Evolutionary conservation across 2,329 filamentous ascomycete genomes (phyloP).

Genomic region (Furcasterigmium furcatum): DNA sequence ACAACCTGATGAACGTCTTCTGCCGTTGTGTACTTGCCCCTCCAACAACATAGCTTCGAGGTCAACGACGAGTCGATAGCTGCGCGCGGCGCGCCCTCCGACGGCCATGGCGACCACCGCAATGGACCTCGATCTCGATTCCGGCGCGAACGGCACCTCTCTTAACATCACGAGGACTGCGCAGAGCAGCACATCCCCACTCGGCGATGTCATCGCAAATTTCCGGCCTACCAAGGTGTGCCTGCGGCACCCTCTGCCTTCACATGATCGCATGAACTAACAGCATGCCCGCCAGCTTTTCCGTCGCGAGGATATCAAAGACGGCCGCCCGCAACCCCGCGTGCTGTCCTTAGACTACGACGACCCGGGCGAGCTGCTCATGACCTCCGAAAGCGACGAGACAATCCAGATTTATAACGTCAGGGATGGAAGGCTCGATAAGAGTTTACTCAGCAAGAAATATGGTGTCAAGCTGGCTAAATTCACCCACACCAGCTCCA

Average conservation of each 20-base stretch:
- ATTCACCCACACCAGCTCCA: constrained; percentile 88
- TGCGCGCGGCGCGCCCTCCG: too few relatives aligned
- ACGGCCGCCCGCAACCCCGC: constrained; percentile 51
- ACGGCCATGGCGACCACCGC: constrained; percentile 48
- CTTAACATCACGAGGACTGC: constrained; percentile 46
- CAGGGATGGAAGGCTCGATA: constrained; percentile 83
- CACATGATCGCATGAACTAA: constrained; percentile 7
- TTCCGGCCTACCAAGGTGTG: constrained; percentile 78
- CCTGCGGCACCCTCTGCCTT: constrained; percentile 9
- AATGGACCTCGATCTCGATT: constrained; percentile 53
- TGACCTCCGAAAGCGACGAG: constrained; percentile 90
- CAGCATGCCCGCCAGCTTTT: constrained; percentile 45
- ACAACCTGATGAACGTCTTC: too few relatives aligned
- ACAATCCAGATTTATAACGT: constrained; percentile 95
- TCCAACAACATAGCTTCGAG: too few relatives aligned
- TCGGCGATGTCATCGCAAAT: constrained; percentile 72
- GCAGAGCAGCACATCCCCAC: constrained; percentile 54
- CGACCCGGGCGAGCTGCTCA: constrained; percentile 87
- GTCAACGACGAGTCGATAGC: too few relatives aligned
- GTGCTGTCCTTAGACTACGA: constrained; percentile 95
- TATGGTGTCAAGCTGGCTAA: constrained; percentile 93
- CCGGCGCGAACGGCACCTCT: constrained; percentile 36
- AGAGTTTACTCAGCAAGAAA: constrained; percentile 90
- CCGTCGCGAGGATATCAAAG: constrained; percentile 52
- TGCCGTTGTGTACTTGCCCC: too few relatives aligned